Evolutionary conservation across 2,329 filamentous ascomycete species (phyloP), one percentile per base, ranked within the genome.

Genomic region (Aspergillus puulaauensis): DNA sequence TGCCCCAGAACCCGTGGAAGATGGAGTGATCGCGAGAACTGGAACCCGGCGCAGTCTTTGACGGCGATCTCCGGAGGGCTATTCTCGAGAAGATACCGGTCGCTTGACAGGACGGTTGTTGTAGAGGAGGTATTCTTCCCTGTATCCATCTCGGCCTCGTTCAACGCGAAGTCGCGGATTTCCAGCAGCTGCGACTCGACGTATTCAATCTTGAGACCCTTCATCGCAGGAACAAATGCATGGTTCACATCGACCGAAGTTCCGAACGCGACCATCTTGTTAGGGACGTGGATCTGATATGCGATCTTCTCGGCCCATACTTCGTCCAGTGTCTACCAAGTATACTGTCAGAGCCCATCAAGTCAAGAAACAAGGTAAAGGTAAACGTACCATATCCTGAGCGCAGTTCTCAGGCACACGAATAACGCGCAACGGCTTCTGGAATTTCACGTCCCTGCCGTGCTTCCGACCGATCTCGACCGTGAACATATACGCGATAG

Each of bases 131-230:
- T 27, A 17, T 43, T 50, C 4, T 21, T 35, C 4, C 21, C 33
- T 2, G 33, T 24, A 11, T 9, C 2, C 14, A 41, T 4, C 1
- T 40, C 35, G 14, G 24, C 23, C 15, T 40, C 35, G 21, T 50
- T 27, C 15, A 50, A 4, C 3, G 27, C 14, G 6, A 45, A 11
- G 12, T 53, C 51, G n/a, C 31, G 24, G 17, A 37, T 9, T 31
- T 53, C 51, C 11, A 45, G 19, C 12, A 53, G 15, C 19, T 53
- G 51, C 8, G 51, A 53, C 19, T 53, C 51, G 27, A 53, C 33
- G 12, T 45, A 37, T 31, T 21, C 51, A 11, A 53, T 53, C 14
- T 24, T 53, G 6, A 53, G 40, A 11, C 23, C 51, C 17, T n/a
- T 33, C 1, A 53, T 3, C 6, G 45, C 12, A 2, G 51, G 51